phyloP scores from a whole-genome alignment of 192 early-diverging fungal species.

The Backusella sp. region DNA sequence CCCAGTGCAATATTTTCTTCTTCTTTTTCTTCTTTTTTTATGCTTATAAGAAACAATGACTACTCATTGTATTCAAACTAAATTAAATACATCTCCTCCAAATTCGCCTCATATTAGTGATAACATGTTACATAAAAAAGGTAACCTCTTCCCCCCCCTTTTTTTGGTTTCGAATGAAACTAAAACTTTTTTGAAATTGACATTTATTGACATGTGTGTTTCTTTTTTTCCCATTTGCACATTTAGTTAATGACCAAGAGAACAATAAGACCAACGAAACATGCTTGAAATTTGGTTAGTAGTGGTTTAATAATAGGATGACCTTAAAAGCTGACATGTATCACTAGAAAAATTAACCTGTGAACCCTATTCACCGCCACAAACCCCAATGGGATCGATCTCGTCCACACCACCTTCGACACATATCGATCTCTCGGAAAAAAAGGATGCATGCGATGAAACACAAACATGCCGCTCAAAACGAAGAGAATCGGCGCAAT shows the following conservation, averaged over 20 bases:
- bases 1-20: background rate
- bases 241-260: background rate
- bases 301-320: background rate
- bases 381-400: slow-evolving; percentile 3
- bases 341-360: slow-evolving; percentile 1
- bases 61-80: background rate
- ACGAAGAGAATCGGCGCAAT: background rate
- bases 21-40: background rate
- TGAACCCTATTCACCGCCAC: slow-evolving; percentile 15
- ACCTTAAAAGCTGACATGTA: background rate
- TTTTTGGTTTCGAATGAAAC: background rate
- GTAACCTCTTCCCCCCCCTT: background rate
- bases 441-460: background rate
- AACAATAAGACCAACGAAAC: background rate
- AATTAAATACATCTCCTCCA: background rate
- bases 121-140: background rate
- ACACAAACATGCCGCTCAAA: background rate
- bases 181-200: background rate
- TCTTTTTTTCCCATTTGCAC: background rate
- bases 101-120: background rate
- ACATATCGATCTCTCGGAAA: background rate
- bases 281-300: slow-evolving; percentile 9
- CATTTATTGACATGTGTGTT: background rate
- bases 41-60: background rate
- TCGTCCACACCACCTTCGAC: background rate